Conservation (phyloP, 2,329 filamentous ascomycete genomes). For the Exophiala bonariae region DNA sequence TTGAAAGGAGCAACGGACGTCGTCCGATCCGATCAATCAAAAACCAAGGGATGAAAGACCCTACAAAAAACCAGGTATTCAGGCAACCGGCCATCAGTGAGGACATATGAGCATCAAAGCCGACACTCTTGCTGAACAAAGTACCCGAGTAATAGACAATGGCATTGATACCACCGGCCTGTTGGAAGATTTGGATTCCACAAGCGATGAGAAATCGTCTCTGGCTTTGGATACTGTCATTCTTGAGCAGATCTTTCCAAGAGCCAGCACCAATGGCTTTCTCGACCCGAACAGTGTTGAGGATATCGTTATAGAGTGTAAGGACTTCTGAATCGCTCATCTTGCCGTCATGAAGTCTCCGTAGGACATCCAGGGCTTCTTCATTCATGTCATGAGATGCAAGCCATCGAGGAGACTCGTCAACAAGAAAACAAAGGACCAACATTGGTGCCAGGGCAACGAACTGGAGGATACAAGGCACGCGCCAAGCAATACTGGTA, state of each 20-base stretch:
- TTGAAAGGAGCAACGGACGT: constrained; percentile 37
- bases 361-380: neutral
- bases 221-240: constrained; percentile 41
- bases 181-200: constrained; percentile 46
- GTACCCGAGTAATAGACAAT: constrained; percentile 52
- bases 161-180: constrained; percentile 52
- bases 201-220: constrained; percentile 42
- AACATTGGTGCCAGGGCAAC: constrained; percentile 43
- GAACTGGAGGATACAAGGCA: constrained; percentile 45
- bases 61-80: constrained; percentile 48
- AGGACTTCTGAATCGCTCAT: constrained; percentile 4
- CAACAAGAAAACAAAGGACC: constrained; percentile 38
- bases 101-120: constrained; percentile 44
- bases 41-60: constrained; percentile 47
- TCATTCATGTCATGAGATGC: neutral
- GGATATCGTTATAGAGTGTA: neutral
- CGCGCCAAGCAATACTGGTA: constrained; percentile 39
- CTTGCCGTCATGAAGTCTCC: constrained; percentile 2
- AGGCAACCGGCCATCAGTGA: constrained; percentile 55
- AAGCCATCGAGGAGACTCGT: constrained; percentile 47
- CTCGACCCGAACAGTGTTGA: constrained; percentile 3
- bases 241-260: constrained; percentile 13
- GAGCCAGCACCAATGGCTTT: neutral
- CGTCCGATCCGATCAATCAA: constrained; percentile 50
- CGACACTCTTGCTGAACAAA: constrained; percentile 49